phyloP scores from a whole-genome alignment of 306 rosid genomes.

The Alnus glutinosa region DNA sequence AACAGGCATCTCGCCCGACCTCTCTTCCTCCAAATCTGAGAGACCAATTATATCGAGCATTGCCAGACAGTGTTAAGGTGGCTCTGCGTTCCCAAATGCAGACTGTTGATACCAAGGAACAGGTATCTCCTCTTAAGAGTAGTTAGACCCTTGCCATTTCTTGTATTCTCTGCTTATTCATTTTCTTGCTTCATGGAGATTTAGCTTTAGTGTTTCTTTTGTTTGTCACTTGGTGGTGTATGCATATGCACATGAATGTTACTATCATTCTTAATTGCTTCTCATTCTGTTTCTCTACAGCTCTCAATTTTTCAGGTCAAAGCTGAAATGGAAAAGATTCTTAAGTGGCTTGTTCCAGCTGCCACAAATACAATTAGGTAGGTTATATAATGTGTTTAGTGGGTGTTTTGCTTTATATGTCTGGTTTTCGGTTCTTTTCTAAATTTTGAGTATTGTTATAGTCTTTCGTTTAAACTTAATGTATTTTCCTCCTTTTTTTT shows the following conservation, averaged over 20 bases:
- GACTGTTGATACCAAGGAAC: slow-evolving; percentile 46
- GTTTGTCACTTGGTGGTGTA: slow-evolving; percentile 16
- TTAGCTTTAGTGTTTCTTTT: neutral
- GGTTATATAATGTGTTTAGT: slow-evolving; percentile 30
- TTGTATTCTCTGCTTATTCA: slow-evolving; percentile 9
- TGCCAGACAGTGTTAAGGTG: slow-evolving; percentile 68
- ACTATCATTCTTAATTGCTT: neutral
- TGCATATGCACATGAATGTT: neutral
- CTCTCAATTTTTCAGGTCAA: slow-evolving; percentile 51
- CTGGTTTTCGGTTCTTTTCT: neutral
- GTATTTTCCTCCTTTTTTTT: neutral
- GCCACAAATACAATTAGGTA: slow-evolving; percentile 83
- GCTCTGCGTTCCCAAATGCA: slow-evolving; percentile 72
- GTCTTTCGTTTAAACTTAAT: neutral
- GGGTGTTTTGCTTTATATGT: neutral
- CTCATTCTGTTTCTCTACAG: slow-evolving; percentile 46
- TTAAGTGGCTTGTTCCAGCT: slow-evolving; percentile 79
- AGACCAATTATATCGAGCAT: slow-evolving; percentile 75
- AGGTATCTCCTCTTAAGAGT: slow-evolving; percentile 45
- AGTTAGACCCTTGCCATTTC: slow-evolving; percentile 6
- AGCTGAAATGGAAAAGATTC: slow-evolving; percentile 75
- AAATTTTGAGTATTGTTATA: neutral
- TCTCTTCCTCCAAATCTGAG: slow-evolving; percentile 76
- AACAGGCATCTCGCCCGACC: slow-evolving; percentile 81
- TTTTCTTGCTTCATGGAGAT: slow-evolving; percentile 5